These are phyloP conservation scores for Leccinum boreale DNA, from an alignment of 768 basidiomycete species.

Conservation along the genomic window DNA sequence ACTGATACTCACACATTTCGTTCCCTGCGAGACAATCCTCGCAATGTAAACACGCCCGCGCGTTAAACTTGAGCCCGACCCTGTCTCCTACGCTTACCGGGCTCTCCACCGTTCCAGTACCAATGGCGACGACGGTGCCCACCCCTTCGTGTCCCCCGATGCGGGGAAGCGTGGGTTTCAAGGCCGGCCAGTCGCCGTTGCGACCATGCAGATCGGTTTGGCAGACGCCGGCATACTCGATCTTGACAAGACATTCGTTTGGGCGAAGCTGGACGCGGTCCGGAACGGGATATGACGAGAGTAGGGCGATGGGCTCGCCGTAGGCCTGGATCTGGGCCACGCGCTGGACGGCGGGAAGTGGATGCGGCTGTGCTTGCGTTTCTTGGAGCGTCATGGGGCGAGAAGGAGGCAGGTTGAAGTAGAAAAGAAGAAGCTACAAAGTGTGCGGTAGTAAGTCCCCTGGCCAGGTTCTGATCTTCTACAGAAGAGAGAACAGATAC, in stretches of 20 bases:
- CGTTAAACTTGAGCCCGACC: slow-evolving; percentile 45
- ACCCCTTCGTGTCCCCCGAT: slow-evolving; percentile 49
- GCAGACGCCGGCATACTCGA: slow-evolving; percentile 42
- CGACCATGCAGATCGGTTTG: slow-evolving; percentile 40
- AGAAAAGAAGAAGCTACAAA: no score
- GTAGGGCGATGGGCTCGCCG: slow-evolving; percentile 12
- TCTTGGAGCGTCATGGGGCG: neutral
- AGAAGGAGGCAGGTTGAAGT: no score
- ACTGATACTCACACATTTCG: slow-evolving; percentile 28
- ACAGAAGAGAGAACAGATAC: no score
- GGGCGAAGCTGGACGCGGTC: slow-evolving; percentile 14
- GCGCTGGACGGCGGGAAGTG: slow-evolving; percentile 22
- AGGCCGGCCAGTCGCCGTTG: slow-evolving; percentile 36
- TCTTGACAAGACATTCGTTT: slow-evolving; percentile 37
- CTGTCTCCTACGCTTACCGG: slow-evolving; percentile 36
- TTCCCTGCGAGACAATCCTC: slow-evolving; percentile 37
- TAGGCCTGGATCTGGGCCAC: slow-evolving; percentile 22
- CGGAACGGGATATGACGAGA: slow-evolving; percentile 16
- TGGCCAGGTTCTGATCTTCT: no score
- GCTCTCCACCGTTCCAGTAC: slow-evolving; percentile 28
- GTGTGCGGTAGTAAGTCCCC: no score
- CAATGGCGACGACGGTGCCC: slow-evolving; percentile 44
- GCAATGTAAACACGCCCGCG: slow-evolving; percentile 38
- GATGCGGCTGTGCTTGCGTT: neutral
- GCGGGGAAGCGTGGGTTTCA: slow-evolving; percentile 27